Percentiles rank a stretch among this genome's conserved stretches.
These are phyloP conservation scores for Pleurotus giganteus DNA, from an alignment of 768 basidiomycete genomes.

Conservation along the genomic window DNA sequence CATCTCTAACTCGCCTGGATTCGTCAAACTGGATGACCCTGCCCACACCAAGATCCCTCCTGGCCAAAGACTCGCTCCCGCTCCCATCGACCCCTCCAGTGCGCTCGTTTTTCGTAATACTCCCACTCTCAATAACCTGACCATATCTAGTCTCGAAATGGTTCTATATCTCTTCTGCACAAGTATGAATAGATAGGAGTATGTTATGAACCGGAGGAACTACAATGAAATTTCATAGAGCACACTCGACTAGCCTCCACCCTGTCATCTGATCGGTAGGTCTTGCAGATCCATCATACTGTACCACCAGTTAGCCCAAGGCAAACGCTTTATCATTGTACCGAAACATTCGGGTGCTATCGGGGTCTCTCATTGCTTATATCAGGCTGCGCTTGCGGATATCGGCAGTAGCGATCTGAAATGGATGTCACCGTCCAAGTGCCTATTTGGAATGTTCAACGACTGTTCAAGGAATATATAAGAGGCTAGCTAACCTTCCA, in stretches of 20 bases:
- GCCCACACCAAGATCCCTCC: conserved; percentile 64
- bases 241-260: background rate
- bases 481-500: conserved; percentile 65
- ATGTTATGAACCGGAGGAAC: conserved; percentile 5
- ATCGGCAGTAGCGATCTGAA: conserved; percentile 86
- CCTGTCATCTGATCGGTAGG: background rate
- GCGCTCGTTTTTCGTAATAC: conserved; percentile 24
- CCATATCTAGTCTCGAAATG: conserved; percentile 70
- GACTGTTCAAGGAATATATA: background rate
- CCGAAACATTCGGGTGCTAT: conserved; percentile 22
- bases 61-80: conserved; percentile 82
- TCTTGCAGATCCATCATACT: background rate
- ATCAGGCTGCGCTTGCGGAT: conserved; percentile 71
- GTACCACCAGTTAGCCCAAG: background rate
- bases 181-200: conserved; percentile 45
- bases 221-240: background rate
- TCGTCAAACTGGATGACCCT: conserved; percentile 59
- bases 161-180: conserved; percentile 93
- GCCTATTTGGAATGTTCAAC: conserved; percentile 40
- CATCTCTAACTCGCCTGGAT: conserved; percentile 69
- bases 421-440: conserved; percentile 94
- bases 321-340: conserved; percentile 17
- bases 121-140: conserved; percentile 12
- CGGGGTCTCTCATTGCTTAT: conserved; percentile 31
- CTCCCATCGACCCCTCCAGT: conserved; percentile 90